Evolutionary conservation across 2,329 filamentous ascomycete genomes (phyloP), one percentile per base, ranked within the genome.

Genomic region (Alternaria tenuissima): DNA sequence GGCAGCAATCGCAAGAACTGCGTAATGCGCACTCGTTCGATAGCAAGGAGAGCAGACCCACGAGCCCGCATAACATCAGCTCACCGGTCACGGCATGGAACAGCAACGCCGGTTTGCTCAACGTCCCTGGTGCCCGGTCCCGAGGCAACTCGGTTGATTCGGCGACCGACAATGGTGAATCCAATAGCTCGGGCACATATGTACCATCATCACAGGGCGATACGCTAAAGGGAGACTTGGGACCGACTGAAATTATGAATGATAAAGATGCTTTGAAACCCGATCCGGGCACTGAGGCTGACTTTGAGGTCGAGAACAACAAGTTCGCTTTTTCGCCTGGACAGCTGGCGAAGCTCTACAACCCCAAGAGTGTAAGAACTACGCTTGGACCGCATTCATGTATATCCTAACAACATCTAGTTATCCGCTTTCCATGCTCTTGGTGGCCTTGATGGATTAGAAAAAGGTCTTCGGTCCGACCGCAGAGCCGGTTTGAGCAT

Each of bases 241-340:
- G 77, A n/a, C 76, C 80, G 18, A 78, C 82, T 64, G 80, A 84
- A 59, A 84, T 92, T 38, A 85, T 89, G 69, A 87, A 86, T 44
- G 88, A 91, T 64, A 80, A 86, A 44, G 86, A 89, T 63, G 92
- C 92, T 0, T 80, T 97, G 62, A 87, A 84, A 51, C 91, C 93
- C 0, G 92, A 96, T 73, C 89, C 88, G 1, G 89, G 89, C 7
- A 91, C 89, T 7, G 62, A 65, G 75, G 83, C 81, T 18, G 91
- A 94, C 63, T 97, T 96, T 69, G 70, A 87, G 43, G 85, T 94
- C 11, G 85, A 89, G 6, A 72, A 78, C 55, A 96, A 95, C 75
- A 90, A 90, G 0, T 97, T 97, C 72, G 93, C 92, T 16, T 97
- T 93, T 75, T 88, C 89, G 2, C 89, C 89, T 11, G 93, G 94